Base-by-base conservation (phyloP, 2,329 filamentous ascomycete genomes). In the Aureobasidium uvarum region DNA sequence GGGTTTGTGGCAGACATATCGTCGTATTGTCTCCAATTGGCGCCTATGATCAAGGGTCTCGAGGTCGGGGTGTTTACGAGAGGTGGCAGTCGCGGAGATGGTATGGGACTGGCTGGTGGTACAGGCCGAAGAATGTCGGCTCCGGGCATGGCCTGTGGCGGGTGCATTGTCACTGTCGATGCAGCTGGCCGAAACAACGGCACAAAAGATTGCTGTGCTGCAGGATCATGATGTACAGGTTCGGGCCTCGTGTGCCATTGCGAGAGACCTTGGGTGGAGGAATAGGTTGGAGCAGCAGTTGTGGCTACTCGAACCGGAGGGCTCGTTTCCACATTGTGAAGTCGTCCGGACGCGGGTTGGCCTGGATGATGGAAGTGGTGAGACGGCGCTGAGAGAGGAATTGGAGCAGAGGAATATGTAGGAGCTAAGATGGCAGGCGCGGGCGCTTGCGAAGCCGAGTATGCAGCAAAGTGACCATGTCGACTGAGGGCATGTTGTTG, bases 21-120 rank as follows among this genome's bases (percentile, higher is more conserved):
- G 33, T 41, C 45, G 33, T 62, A 62, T 20, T 62, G 58, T 51
- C 58, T 38, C 58, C 58, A 62, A 8, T 50, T 62, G 58, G 58
- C 45, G 2, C 45, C 56, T 60, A 48, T 28, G 13, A 25, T n/a
- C n/a, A 41, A 48, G 16, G 38, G 43, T 60, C 18, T 39, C 25
- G 38, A 25, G 39, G 23, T 33, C 2, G 18, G 25, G 7, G 31
- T 48, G 13, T 38, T 48, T 18, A 31, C 18, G 1, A 48, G 6
- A 48, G 41, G 41, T 3, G 56, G 43, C 20, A 48, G 56, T 28
- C 43, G 28, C 28, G 56, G 31, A 60, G 28, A 60, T 18, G 41
- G 41, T 5, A 48, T 1, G 3, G 41, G 28, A 16, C 56, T 46
- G n/a, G 8, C 23, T 14, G 18, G 43, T 60, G 43, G 43, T 38